Evolutionary conservation across 2,329 filamentous ascomycete species (phyloP).

Genomic region (Boeremia lycopersici): DNA sequence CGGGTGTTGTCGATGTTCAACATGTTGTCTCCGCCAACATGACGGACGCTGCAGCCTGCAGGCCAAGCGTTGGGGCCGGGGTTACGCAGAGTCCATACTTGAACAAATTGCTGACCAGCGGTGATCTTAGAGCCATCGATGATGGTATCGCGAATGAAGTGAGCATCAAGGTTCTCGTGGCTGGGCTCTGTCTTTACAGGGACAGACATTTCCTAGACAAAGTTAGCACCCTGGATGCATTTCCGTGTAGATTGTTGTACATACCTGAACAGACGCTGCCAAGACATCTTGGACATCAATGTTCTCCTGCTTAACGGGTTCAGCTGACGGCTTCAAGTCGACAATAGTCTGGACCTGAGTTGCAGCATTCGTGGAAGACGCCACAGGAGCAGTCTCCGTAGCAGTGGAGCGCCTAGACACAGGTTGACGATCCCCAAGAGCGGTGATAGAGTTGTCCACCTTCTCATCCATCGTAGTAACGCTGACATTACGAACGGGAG

Average conservation of each 20-base stretch:
- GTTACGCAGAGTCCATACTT: slow-evolving; percentile 92
- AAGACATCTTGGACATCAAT: slow-evolving; percentile 49
- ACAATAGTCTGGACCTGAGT: slow-evolving; percentile 69
- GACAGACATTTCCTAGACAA: slow-evolving; percentile 39
- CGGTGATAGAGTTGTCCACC: slow-evolving; percentile 66
- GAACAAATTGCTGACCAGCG: slow-evolving; percentile 77
- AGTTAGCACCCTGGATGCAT: slow-evolving; percentile 37
- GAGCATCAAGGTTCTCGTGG: slow-evolving; percentile 58
- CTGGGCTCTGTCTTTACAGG: not conserved
- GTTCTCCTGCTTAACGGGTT: slow-evolving; percentile 51
- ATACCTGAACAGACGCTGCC: slow-evolving; percentile 28
- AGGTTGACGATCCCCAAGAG: slow-evolving; percentile 73
- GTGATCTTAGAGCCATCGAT: slow-evolving; percentile 75
- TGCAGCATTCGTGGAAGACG: slow-evolving; percentile 58
- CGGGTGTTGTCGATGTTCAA: slow-evolving; percentile 82
- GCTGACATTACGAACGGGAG: slow-evolving; percentile 83
- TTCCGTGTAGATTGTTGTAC: slow-evolving; percentile 2
- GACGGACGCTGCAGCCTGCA: slow-evolving; percentile 85
- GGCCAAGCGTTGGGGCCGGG: slow-evolving; percentile 82
- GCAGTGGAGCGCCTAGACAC: slow-evolving; percentile 52
- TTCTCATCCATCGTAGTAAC: slow-evolving; percentile 85
- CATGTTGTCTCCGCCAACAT: slow-evolving; percentile 96
- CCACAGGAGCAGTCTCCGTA: slow-evolving; percentile 57
- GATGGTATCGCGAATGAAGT: slow-evolving; percentile 79
- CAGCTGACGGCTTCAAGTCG: slow-evolving; percentile 64